phyloP scores from a whole-genome alignment of 2,329 filamentous ascomycete genomes.

The Aspergillus fructus region DNA sequence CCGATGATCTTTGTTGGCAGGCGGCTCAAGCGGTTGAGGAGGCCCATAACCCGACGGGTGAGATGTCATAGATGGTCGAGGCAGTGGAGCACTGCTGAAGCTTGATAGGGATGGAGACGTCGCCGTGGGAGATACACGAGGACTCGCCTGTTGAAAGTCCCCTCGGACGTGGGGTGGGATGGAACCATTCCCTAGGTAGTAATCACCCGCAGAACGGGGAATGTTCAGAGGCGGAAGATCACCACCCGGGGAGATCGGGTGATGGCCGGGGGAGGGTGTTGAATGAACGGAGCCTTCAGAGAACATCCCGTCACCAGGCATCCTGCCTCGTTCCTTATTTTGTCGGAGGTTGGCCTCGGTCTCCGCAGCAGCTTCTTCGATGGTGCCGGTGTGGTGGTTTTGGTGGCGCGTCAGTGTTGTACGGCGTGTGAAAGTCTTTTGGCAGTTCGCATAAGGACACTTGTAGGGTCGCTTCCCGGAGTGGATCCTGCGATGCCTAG shows the following conservation, averaged over 20 bases:
- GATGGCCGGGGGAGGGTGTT: conserved; percentile 80
- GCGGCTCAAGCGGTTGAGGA: conserved; percentile 78
- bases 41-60: conserved; percentile 82
- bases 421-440: conserved; percentile 95
- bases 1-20: conserved; percentile 73
- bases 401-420: conserved; percentile 94
- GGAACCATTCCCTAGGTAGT: conserved; percentile 76
- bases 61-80: conserved; percentile 69
- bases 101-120: conserved; percentile 65
- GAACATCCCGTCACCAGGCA: conserved; percentile 41
- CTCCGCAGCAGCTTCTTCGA: conserved; percentile 87
- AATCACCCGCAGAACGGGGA: conserved; percentile 67
- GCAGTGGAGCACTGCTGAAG: conserved; percentile 52
- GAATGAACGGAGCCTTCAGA: conserved; percentile 51
- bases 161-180: conserved; percentile 79
- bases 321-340: conserved; percentile 39
- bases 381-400: conserved; percentile 91
- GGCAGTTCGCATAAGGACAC: conserved; percentile 94
- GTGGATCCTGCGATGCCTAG: conserved; percentile 90
- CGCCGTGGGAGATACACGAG: conserved; percentile 61
- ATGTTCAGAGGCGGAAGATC: conserved; percentile 71
- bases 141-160: conserved; percentile 70
- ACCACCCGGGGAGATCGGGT: conserved; percentile 73
- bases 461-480: conserved; percentile 96
- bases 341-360: conserved; percentile 80